Percentiles rank a stretch among this genome's conserved stretches.
These are phyloP conservation scores for Berkeleyomyces basicola DNA, from an alignment of 2,329 filamentous ascomycete species.

Conservation along the genomic window DNA sequence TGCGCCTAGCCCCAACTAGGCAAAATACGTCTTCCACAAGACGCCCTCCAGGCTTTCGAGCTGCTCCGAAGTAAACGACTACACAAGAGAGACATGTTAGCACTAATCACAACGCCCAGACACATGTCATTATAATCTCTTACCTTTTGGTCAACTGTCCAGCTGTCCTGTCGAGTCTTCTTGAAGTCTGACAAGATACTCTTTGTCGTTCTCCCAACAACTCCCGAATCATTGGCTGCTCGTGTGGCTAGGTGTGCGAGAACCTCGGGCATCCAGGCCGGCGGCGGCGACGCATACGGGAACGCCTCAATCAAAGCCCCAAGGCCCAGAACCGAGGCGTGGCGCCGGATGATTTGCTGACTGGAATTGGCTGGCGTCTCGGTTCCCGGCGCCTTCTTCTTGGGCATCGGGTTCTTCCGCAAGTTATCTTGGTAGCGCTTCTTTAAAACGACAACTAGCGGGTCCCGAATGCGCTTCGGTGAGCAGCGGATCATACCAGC, in stretches of 20 bases:
- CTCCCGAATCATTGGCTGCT: constrained; percentile 74
- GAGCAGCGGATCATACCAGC: constrained; percentile 98
- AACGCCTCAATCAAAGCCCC: constrained; percentile 89
- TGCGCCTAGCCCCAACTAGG: constrained; percentile 29
- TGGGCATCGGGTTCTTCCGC: constrained; percentile 74
- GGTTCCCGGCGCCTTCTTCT: constrained; percentile 31
- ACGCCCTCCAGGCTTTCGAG: constrained; percentile 91
- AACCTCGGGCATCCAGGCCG: constrained; percentile 84
- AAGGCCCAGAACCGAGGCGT: constrained; percentile 81
- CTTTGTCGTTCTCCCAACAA: constrained; percentile 94
- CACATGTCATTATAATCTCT: constrained; percentile 19
- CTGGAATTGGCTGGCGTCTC: constrained; percentile 56
- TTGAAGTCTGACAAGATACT: constrained; percentile 91
- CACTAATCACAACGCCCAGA: neutral
- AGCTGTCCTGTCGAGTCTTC: constrained; percentile 97
- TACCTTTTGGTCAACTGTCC: constrained; percentile 96
- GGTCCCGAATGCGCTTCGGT: constrained; percentile 59
- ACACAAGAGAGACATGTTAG: constrained; percentile 16
- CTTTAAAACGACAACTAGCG: constrained; percentile 60
- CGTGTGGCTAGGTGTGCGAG: constrained; percentile 69
- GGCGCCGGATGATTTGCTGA: constrained; percentile 62
- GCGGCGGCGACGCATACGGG: constrained; percentile 86
- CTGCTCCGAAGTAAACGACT: constrained; percentile 81
- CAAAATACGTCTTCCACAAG: constrained; percentile 99
- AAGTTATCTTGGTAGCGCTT: constrained; percentile 64